A percentile compares a stretch with the other conserved stretches of the same genome.
Conservation (phyloP, 2,329 filamentous ascomycete genomes). For the Penicillium sp. region DNA sequence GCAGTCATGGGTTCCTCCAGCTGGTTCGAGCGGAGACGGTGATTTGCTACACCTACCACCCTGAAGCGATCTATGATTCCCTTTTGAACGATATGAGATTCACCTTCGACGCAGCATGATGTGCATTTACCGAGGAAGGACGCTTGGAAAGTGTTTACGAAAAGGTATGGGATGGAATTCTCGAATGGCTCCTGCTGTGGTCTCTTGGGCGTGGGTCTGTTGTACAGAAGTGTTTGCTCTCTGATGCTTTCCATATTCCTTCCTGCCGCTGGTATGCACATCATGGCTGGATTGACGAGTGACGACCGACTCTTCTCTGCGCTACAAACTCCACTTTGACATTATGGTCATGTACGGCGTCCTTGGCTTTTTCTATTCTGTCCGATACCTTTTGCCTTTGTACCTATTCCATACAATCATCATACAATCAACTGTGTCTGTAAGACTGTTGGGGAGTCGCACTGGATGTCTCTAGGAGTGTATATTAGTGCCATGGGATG, state of each 20-base stretch:
- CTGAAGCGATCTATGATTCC: neutral
- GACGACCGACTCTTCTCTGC: slow-evolving; percentile 17
- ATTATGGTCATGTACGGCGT: slow-evolving; percentile 18
- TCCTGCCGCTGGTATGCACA: neutral
- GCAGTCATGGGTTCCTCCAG: slow-evolving; percentile 83
- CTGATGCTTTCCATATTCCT: neutral
- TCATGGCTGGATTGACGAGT: slow-evolving; percentile 18
- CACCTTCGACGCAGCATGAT: neutral
- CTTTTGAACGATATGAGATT: neutral
- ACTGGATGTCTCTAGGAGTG: neutral
- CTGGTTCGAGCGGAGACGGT: slow-evolving; percentile 89
- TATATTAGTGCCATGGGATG: neutral
- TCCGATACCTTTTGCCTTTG: slow-evolving; percentile 19
- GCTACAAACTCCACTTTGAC: slow-evolving; percentile 9
- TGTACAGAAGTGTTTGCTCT: neutral
- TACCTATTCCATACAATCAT: slow-evolving; percentile 15
- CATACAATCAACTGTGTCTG: slow-evolving; percentile 3
- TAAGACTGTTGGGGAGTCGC: neutral
- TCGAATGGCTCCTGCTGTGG: neutral
- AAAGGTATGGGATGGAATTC: neutral
- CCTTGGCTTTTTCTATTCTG: slow-evolving; percentile 14
- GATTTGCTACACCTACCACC: slow-evolving; percentile 25
- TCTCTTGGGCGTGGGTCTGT: neutral
- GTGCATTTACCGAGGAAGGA: neutral
- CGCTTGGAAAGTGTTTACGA: neutral